These are phyloP conservation scores for Xylaria cubensis DNA, from an alignment of 495 filamentous ascomycete species.

Conservation along the genomic window DNA sequence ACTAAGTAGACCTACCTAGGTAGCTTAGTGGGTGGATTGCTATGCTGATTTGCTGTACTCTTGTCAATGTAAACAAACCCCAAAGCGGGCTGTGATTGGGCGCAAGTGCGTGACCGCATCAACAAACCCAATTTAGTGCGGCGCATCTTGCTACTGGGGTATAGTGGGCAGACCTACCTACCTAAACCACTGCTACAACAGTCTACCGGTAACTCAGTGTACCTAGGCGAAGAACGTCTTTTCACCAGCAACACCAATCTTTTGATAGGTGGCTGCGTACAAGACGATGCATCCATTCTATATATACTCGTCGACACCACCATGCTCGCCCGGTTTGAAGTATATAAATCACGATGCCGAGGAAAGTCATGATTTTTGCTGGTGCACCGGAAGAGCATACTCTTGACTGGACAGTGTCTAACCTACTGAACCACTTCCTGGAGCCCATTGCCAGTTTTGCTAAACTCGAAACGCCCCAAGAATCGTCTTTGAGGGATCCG, in stretches of 20 bases:
- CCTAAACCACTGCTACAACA: neutral
- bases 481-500: conserved; percentile 24
- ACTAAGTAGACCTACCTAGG: neutral
- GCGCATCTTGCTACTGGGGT: conserved; percentile 1
- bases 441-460: conserved; percentile 58
- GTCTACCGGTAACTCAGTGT: neutral
- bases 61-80: conserved; percentile 26
- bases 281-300: no score
- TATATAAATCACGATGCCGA: conserved; percentile 47
- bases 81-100: neutral
- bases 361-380: conserved; percentile 62
- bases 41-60: neutral
- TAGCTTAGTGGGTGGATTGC: neutral
- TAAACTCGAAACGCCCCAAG: conserved; percentile 23
- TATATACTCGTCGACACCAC: neutral
- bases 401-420: conserved; percentile 62
- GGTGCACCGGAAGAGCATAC: conserved; percentile 64
- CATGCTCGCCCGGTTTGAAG: conserved; percentile 9
- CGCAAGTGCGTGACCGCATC: neutral
- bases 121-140: conserved; percentile 8
- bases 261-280: neutral
- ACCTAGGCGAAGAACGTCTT: neutral
- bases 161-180: neutral
- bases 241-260: neutral
- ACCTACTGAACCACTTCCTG: conserved; percentile 55